Evolutionary conservation across 2,329 filamentous ascomycete genomes (phyloP), one percentile per base, ranked within the genome.

Genomic region (Pezicula carpinea): DNA sequence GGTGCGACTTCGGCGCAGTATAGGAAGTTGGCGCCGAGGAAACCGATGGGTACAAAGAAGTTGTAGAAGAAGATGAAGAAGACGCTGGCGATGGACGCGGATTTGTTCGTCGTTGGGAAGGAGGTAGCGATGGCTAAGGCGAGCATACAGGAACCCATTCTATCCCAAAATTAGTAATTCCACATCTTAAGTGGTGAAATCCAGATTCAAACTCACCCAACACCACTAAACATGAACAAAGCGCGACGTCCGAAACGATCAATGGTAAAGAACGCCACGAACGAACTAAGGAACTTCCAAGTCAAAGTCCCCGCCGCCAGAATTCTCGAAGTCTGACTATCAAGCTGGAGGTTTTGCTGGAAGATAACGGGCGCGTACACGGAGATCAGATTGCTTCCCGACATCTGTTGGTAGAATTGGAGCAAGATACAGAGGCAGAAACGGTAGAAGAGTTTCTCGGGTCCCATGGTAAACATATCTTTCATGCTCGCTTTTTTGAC

Each of bases 161-260:
- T 75, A 0, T 58, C 53, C 11, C 73, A 76, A 8, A 29, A 29
- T 40, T 40, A 29, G 23, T 22, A 10, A n/a, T 26, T 22, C 10
- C 6, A n/a, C n/a, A n/a, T n/a, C n/a, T n/a, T n/a, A n/a, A n/a
- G 11, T 35, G 68, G 72, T 56, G 77, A 62, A 47, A 79, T 76
- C 67, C 79, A 77, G 18, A 77, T 66, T 43, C 66, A 68, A 13
- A 72, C 69, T 5, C 72, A 69, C 4, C 74, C 75, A 34, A 76
- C 69, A 4, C 73, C 69, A 53, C 77, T 74, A 51, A 77, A 74
- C 44, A 70, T 69, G 53, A 73, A 67, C 56, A 76, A 73, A 35
- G 72, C 68, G 32, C 83, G 74, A 8, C 84, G 75, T 7, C 84
- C 83, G 46, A 87, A 84, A 0, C 78, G 73, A 59, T 87, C 83